These are phyloP conservation scores for Papilionanthe hybrid DNA, from an alignment of 116 monocot species.

Conservation along the genomic window DNA sequence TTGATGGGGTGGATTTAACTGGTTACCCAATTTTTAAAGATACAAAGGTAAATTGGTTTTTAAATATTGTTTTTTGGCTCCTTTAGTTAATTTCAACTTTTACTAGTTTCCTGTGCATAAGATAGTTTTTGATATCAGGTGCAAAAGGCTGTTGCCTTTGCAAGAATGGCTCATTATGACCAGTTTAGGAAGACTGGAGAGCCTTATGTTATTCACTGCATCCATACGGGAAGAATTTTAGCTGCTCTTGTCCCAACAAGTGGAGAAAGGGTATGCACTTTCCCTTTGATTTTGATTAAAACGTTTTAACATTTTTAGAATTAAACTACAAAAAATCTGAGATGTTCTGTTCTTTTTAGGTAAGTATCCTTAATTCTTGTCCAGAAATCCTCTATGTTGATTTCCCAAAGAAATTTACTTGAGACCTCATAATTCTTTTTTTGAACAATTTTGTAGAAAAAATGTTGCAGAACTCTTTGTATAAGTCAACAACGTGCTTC, in stretches of 20 bases:
- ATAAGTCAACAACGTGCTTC: not conserved
- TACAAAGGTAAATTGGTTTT: conserved; percentile 44
- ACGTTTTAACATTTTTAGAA: not conserved
- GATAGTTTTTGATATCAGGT: conserved; percentile 39
- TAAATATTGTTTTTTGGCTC: not conserved
- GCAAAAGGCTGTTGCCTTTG: conserved; percentile 83
- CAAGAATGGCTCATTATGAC: conserved; percentile 75
- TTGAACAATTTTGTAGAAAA: not conserved
- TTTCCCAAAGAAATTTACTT: not conserved
- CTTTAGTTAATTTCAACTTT: conserved; percentile 1
- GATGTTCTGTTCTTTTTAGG: not conserved
- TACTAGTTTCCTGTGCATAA: not conserved
- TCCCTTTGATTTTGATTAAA: conserved; percentile 4
- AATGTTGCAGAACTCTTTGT: not conserved
- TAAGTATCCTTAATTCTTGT: not conserved
- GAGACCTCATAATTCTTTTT: not conserved
- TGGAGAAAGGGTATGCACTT: conserved; percentile 60
- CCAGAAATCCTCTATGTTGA: not conserved
- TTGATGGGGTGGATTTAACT: conserved; percentile 93
- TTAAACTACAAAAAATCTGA: not conserved
- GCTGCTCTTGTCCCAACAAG: conserved; percentile 86
- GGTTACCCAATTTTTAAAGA: conserved; percentile 85
- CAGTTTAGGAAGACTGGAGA: conserved; percentile 90
- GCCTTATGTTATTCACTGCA: conserved; percentile 91
- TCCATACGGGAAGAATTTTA: conserved; percentile 90